A percentile compares a stretch with the other conserved stretches of the same genome.
Evolutionary conservation across 2,329 filamentous ascomycete species (phyloP).

Genomic region (Ophiostoma montium): DNA sequence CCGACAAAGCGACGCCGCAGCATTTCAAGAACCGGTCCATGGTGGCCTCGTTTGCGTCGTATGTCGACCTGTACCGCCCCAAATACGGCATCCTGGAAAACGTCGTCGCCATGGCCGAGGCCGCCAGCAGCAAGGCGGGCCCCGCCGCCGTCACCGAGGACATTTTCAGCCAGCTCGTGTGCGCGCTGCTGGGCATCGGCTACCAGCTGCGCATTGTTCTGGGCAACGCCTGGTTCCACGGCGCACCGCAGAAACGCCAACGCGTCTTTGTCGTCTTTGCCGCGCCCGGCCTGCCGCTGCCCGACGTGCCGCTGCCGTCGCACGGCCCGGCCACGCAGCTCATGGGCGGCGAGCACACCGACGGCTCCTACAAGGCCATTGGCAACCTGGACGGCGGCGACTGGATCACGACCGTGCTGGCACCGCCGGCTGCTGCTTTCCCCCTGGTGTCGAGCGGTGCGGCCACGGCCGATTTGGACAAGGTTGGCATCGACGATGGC

Average conservation of each 20-base stretch:
- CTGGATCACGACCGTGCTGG: constrained; percentile 29
- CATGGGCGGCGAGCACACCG: background rate
- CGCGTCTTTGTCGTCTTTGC: constrained; percentile 60
- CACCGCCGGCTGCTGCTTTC: constrained; percentile 40
- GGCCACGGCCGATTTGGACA: constrained; percentile 41
- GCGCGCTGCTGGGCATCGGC: constrained; percentile 58
- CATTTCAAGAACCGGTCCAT: constrained; percentile 62
- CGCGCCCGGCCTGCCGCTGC: constrained; percentile 47
- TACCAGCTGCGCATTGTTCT: constrained; percentile 60
- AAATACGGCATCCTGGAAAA: constrained; percentile 69
- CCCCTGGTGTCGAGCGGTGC: constrained; percentile 36
- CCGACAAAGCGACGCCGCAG: constrained; percentile 34
- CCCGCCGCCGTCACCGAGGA: constrained; percentile 36
- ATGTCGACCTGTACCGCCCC: constrained; percentile 60
- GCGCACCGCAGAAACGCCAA: constrained; percentile 49
- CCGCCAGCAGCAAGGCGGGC: constrained; percentile 13
- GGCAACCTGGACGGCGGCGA: constrained; percentile 47
- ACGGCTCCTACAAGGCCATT: constrained; percentile 20
- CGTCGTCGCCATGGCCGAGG: constrained; percentile 43
- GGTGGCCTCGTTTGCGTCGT: constrained; percentile 61
- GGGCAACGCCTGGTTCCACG: constrained; percentile 55
- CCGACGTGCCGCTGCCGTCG: constrained; percentile 41
- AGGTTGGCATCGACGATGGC: constrained; percentile 41
- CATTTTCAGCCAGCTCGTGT: constrained; percentile 59
- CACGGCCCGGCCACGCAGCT: constrained; percentile 30